Evolutionary conservation across 2,329 filamentous ascomycete species (phyloP).

Genomic region (Fusarium tuaranense): DNA sequence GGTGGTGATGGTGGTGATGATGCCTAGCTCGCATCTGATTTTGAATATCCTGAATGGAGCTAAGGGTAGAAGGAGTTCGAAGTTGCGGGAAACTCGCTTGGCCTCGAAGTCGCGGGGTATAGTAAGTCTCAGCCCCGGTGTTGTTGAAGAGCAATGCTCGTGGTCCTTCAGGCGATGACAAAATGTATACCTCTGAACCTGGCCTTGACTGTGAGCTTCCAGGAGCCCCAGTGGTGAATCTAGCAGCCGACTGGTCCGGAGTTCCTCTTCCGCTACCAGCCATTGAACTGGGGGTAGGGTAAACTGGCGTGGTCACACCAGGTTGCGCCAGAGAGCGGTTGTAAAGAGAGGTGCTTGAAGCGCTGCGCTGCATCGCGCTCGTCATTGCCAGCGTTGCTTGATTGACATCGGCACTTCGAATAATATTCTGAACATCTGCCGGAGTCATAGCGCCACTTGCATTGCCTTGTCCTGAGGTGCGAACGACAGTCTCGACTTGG

Average conservation of each 20-base stretch:
- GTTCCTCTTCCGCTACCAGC: conserved; percentile 60
- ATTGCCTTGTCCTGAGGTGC: conserved; percentile 29
- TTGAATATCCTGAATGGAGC: conserved; percentile 30
- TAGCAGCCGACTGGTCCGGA: conserved; percentile 53
- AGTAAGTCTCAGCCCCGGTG: conserved; percentile 61
- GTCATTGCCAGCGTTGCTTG: conserved; percentile 61
- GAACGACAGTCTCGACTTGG: conserved; percentile 51
- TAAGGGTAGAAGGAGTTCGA: conserved; percentile 32
- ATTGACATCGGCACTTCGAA: conserved; percentile 59
- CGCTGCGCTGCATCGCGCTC: conserved; percentile 64
- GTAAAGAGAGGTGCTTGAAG: conserved; percentile 59
- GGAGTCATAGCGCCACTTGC: conserved; percentile 51
- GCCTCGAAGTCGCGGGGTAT: conserved; percentile 55
- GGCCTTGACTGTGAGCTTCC: conserved; percentile 41
- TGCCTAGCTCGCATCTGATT: conserved; percentile 37
- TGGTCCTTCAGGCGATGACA: conserved; percentile 71
- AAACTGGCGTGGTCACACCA: conserved; percentile 57
- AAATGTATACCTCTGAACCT: conserved; percentile 67
- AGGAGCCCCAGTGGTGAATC: conserved; percentile 42
- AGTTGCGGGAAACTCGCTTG: conserved; percentile 46
- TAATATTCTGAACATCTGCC: conserved; percentile 59
- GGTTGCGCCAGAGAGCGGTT: conserved; percentile 50
- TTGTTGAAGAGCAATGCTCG: conserved; percentile 68
- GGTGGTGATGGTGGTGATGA: conserved; percentile 44
- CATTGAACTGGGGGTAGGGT: conserved; percentile 51